Evolutionary conservation across 257 asterid genomes (phyloP), one percentile per base, ranked within the genome.

Genomic region (Misopates orontium): DNA sequence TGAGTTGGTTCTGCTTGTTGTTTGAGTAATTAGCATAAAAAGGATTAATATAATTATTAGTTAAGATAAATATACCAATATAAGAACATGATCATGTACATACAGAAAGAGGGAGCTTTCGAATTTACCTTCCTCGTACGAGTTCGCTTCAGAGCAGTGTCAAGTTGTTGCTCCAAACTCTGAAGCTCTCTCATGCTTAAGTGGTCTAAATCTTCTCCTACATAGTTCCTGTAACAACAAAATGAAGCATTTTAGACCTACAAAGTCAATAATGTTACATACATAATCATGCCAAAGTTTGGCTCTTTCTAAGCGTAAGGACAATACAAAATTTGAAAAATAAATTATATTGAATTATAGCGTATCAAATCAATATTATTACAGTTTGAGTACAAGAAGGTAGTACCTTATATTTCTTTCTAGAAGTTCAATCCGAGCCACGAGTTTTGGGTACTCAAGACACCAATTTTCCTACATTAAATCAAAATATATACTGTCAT

Each of bases 101-200:
- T 18, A 7, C 8, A 32, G n/a, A 18, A 1, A 10, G 47, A 20
- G 5, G 0, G 14, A 21, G 18, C n/a, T 21, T 22, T 19, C 36
- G 23, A 55, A 8, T 8, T 25, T 56, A 81, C 95, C 90, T 82
- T 84, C 67, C 77, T 85, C 1, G 83, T 78, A 56, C 97, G 74
- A 47, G 85, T 78, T 70, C 95, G 82, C 74, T 78, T 90, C 20
- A 90, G 67, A 56, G 96, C 82, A 54, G 70, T 71, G 60, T 85
- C 90, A 42, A 90, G 83, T 70, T 90, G 96, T 73, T 79, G 95
- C 73, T 90, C 90, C 82, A 87, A 57, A 73, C 83, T 85, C 71
- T 84, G 97, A 61, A 90, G 95, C 82, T 90, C 95, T 69, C 90
- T 80, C 72, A 86, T 25, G 79, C 83, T 75, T 10, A 90, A 85